Percentiles rank a stretch among this genome's conserved stretches.
These are phyloP conservation scores for Litchi chinensis DNA, from an alignment of 345 rosid species.

Conservation along the genomic window DNA sequence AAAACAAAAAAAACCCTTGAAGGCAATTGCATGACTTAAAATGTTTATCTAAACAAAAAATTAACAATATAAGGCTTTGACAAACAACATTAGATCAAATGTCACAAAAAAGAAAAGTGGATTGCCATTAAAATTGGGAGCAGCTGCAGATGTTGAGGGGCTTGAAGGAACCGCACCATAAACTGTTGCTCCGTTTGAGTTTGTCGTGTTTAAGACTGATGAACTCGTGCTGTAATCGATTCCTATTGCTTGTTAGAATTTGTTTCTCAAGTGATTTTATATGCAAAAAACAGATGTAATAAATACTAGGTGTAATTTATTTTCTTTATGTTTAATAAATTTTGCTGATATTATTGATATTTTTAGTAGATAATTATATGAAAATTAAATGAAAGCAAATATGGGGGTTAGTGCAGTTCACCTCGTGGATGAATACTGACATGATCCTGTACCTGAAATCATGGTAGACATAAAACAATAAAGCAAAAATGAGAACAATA, in stretches of 20 bases:
- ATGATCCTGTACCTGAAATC: conserved; percentile 55
- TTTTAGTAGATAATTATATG: too few relatives aligned
- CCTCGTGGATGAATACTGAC: conserved; percentile 69
- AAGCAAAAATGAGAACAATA: too few relatives aligned
- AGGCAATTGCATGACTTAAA: neutral
- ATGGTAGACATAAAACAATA: too few relatives aligned
- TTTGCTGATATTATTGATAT: too few relatives aligned
- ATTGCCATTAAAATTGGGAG: conserved; percentile 3
- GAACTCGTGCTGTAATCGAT: conserved; percentile 57
- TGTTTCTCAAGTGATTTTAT: neutral
- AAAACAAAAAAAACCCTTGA: neutral
- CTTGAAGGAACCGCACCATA: conserved; percentile 60
- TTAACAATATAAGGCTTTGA: neutral
- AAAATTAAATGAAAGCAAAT: neutral
- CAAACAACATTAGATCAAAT: conserved; percentile 16
- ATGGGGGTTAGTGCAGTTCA: conserved; percentile 14
- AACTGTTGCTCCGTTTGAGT: conserved; percentile 61
- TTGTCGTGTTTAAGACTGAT: conserved; percentile 65
- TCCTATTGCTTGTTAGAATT: neutral
- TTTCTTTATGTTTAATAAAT: too few relatives aligned
- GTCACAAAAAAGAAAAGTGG: neutral
- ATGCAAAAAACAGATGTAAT: neutral
- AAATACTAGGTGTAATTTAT: neutral
- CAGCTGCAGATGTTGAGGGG: conserved; percentile 43
- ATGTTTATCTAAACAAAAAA: neutral